Evolutionary conservation across 2,329 filamentous ascomycete species (phyloP), one percentile per base, ranked within the genome.

Genomic region (Ophiocordyceps sinensis): DNA sequence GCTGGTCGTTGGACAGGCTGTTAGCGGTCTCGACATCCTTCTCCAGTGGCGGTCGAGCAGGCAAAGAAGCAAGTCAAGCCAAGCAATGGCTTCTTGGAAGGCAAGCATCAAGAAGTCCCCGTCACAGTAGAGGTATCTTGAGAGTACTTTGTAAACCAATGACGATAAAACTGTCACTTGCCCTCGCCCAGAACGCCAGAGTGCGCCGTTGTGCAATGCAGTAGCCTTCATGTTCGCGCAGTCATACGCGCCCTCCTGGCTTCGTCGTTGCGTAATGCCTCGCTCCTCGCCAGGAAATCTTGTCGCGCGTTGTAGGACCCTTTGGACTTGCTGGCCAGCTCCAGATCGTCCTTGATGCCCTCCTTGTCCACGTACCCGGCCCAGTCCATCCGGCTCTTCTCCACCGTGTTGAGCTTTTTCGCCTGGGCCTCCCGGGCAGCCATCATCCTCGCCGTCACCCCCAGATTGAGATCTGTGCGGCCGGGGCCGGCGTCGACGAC

Each of bases 331-430:
- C 77, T 75, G 21, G 78, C 77, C 37, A 78, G 64, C 57, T 72
- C 71, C 43, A 83, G 63, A 56, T 83, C 79, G 58, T 82, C 77
- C 55, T 77, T 71, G 60, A 82, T 78, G 9, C 79, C 79, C 57
- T 81, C 78, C 56, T 79, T 74, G 59, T 83, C 79, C 43, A 83
- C 79, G 50, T 73, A 82, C 12, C 77, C 77, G 3, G 78, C 79
- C 79, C 79, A 83, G 58, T 83, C 79, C 72, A 83, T 78, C 40
- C 76, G 69, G 51, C 76, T 81, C 68, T 82, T 82, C 61, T 83
- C 77, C 14, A 82, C 75, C 14, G 77, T 79, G 54, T 79, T 83
- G 48, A 82, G 64, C 54, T 82, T 82, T 65, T 73, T 76, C 38
- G 75, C 70, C 44, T 70, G 66, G 14, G 66, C 66, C 36, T 60